These are phyloP conservation scores for Monosporozyma servazzii DNA, from an alignment of 805 yeast genomes.

Conservation along the genomic window DNA sequence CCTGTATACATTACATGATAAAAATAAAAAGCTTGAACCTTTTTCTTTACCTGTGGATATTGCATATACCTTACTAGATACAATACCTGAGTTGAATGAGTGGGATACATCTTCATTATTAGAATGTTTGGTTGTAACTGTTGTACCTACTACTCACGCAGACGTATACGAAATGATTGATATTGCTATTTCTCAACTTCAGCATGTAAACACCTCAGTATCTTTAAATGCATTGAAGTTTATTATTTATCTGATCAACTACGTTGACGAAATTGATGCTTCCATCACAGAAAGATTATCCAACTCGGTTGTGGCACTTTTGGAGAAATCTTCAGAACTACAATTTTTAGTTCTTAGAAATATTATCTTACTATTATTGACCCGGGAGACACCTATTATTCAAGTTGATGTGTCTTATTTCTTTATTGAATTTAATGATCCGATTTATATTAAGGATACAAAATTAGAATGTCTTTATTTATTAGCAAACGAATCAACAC, in stretches of 20 bases:
- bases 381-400: constrained; percentile 48
- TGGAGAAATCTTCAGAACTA: constrained; percentile 71
- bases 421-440: constrained; percentile 77
- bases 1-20: constrained; percentile 54
- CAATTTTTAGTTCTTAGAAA: constrained; percentile 79
- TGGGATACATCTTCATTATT: constrained; percentile 71
- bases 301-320: constrained; percentile 54
- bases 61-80: constrained; percentile 30
- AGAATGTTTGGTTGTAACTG: constrained; percentile 49
- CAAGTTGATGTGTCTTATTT: constrained; percentile 65
- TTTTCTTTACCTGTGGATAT: constrained; percentile 35
- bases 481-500: constrained; percentile 57
- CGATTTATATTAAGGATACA: constrained; percentile 80
- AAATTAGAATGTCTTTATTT: constrained; percentile 80
- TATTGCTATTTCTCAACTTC: constrained; percentile 56
- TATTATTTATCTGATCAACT: constrained; percentile 64
- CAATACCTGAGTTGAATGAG: constrained; percentile 36
- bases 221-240: constrained; percentile 68
- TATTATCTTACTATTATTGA: constrained; percentile 61
- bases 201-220: constrained; percentile 73
- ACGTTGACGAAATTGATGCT: constrained; percentile 47
- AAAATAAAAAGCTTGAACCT: constrained; percentile 18
- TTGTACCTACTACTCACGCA: constrained; percentile 57
- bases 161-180: constrained; percentile 65
- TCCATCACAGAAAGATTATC: constrained; percentile 58